Conservation (phyloP, 1,284 basidiomycete species). For the Trametes versicolor region DNA sequence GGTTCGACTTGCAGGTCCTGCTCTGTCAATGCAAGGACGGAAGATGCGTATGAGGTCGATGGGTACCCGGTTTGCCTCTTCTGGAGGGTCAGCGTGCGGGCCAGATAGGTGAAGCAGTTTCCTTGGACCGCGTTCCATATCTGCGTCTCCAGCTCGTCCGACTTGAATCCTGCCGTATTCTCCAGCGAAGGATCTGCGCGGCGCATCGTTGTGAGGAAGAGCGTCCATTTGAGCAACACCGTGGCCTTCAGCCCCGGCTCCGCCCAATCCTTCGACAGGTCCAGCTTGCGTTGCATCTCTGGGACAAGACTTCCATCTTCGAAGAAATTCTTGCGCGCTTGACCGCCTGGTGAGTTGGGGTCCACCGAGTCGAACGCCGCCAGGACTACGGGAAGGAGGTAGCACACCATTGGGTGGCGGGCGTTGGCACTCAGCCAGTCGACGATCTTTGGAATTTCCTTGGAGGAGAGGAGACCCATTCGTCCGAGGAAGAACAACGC, state of each 20-base stretch:
- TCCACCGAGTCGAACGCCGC: constrained; percentile 76
- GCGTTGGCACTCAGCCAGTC: constrained; percentile 74
- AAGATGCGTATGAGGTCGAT: constrained; percentile 57
- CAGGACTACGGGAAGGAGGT: constrained; percentile 76
- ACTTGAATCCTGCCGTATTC: constrained; percentile 72
- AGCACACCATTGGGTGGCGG: constrained; percentile 74
- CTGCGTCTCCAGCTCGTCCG: constrained; percentile 83
- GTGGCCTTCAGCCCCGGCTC: constrained; percentile 81
- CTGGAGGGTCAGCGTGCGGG: constrained; percentile 62
- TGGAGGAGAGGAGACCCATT: constrained; percentile 66
- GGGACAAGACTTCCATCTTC: constrained; percentile 56
- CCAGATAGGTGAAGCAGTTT: constrained; percentile 85
- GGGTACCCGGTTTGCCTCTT: constrained; percentile 53
- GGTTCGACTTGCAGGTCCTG: constrained; percentile 67
- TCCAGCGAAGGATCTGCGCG: constrained; percentile 75
- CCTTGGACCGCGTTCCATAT: constrained; percentile 85
- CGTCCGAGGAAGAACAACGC: constrained; percentile 71
- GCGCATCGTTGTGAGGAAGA: constrained; percentile 82
- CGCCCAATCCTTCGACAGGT: constrained; percentile 67
- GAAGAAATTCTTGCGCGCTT: constrained; percentile 56
- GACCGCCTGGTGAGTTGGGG: constrained; percentile 55
- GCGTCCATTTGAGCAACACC: constrained; percentile 86
- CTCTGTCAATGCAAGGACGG: constrained; percentile 49
- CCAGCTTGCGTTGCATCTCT: constrained; percentile 68
- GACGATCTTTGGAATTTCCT: constrained; percentile 67